Conservation (phyloP, 2,329 filamentous ascomycete species). For the Hansfordia pulvinata region DNA sequence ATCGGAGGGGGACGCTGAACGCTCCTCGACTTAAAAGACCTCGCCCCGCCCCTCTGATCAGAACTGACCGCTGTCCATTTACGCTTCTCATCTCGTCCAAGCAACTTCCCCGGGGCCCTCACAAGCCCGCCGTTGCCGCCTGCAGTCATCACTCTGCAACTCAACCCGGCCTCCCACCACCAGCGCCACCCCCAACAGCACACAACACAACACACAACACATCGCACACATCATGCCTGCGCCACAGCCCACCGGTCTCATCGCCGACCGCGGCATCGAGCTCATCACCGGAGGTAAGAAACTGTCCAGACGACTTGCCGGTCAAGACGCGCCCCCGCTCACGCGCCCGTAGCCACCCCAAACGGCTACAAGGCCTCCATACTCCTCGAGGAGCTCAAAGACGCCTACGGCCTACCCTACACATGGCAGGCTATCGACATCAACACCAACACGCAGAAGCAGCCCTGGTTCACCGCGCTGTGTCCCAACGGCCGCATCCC, state of each 20-base stretch:
- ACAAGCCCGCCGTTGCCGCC: too few relatives aligned
- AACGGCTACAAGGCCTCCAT: conserved; percentile 45
- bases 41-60: too few relatives aligned
- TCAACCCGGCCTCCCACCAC: too few relatives aligned
- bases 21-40: too few relatives aligned
- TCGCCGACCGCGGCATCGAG: conserved; percentile 51
- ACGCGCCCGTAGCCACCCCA: conserved; percentile 25
- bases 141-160: too few relatives aligned
- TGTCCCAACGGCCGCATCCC: conserved; percentile 55
- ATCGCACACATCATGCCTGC: too few relatives aligned
- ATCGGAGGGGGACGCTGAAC: too few relatives aligned
- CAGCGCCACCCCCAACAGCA: conserved; percentile 3
- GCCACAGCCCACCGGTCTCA: conserved; percentile 37
- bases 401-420: conserved; percentile 48
- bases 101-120: too few relatives aligned
- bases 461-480: conserved; percentile 50
- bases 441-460: conserved; percentile 48
- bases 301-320: not conserved
- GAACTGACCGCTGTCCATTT: too few relatives aligned
- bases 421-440: conserved; percentile 46
- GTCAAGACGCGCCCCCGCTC: conserved; percentile 2
- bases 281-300: conserved; percentile 38
- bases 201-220: conserved; percentile 2
- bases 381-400: conserved; percentile 52
- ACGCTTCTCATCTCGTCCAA: too few relatives aligned